Percentiles rank a stretch among this genome's conserved stretches.
phyloP scores from a whole-genome alignment of 129 eudicot species.

The Lonicera japonica region DNA sequence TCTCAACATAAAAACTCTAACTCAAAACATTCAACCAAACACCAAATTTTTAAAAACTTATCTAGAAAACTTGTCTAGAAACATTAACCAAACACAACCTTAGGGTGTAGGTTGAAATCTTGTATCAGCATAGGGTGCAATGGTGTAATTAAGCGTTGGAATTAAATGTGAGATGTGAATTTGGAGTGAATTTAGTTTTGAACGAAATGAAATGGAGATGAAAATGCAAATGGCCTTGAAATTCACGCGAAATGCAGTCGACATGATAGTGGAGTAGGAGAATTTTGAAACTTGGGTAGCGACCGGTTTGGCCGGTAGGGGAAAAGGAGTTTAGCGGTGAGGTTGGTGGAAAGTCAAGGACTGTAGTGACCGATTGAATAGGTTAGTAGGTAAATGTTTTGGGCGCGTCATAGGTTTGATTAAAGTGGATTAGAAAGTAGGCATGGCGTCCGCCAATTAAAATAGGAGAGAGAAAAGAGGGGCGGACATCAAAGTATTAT shows the following conservation, averaged over 20 bases:
- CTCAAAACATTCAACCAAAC: no score
- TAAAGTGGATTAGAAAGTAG: constrained; percentile 18
- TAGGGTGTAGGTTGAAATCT: no score
- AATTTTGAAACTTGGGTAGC: constrained; percentile 14
- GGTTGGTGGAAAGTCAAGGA: constrained; percentile 10
- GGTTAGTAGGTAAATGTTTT: constrained; percentile 23
- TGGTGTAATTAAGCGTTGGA: no score
- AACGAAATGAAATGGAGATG: constrained; percentile 1
- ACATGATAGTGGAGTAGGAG: constrained; percentile 9
- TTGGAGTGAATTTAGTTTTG: no score
- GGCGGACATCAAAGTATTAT: constrained; percentile 22
- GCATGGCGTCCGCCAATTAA: constrained; percentile 31
- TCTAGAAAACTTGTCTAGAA: no score
- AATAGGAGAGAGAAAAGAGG: constrained; percentile 5
- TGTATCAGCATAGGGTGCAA: no score
- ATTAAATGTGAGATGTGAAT: no score
- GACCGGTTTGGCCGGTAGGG: constrained; percentile 30
- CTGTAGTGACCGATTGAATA: constrained; percentile 20
- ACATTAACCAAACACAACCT: no score
- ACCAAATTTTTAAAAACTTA: no score
- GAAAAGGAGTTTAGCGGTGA: neutral
- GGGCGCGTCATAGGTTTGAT: constrained; percentile 20
- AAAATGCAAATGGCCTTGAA: constrained; percentile 6
- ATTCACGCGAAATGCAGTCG: constrained; percentile 24
- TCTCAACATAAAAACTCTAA: no score